Conservation (phyloP, 2,329 filamentous ascomycete species). For the Fusarium protoensiforme region DNA sequence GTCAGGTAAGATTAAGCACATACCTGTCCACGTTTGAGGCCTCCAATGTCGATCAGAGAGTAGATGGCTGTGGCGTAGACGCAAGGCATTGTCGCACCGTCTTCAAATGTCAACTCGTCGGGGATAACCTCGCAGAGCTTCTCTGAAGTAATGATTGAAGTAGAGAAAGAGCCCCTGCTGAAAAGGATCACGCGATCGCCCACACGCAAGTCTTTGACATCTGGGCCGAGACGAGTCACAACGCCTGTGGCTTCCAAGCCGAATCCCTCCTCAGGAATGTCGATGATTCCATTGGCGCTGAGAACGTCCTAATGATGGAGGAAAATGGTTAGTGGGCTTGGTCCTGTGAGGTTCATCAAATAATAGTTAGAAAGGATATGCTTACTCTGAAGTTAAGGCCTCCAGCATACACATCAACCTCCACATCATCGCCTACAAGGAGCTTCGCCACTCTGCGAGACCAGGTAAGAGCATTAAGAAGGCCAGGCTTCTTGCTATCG, state of each 20-base stretch:
- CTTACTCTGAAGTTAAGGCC: constrained; percentile 38
- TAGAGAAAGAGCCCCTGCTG: constrained; percentile 41
- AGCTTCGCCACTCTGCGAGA: neutral
- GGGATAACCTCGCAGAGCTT: constrained; percentile 47
- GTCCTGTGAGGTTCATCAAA: neutral
- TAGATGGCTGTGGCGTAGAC: constrained; percentile 49
- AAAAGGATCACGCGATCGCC: constrained; percentile 50
- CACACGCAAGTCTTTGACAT: constrained; percentile 40
- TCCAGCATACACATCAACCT: constrained; percentile 44
- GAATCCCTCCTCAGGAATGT: constrained; percentile 29
- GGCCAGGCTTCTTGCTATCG: constrained; percentile 23
- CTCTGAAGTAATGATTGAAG: constrained; percentile 13
- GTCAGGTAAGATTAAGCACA: neutral
- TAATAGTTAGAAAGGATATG: too few relatives aligned
- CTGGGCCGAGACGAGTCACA: constrained; percentile 45
- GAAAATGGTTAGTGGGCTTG: neutral
- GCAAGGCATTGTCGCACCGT: constrained; percentile 50
- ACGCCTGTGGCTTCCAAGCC: constrained; percentile 47
- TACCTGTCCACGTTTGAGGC: constrained; percentile 14
- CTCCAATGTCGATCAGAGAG: constrained; percentile 41
- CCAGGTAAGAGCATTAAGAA: constrained; percentile 38
- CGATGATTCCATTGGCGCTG: constrained; percentile 46
- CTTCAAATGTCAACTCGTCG: constrained; percentile 47
- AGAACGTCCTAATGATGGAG: constrained; percentile 50
- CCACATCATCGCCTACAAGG: constrained; percentile 41